A percentile compares a stretch with the other conserved stretches of the same genome.
Evolutionary conservation across 1,284 basidiomycete species (phyloP).

Genomic region (Ceratobasidium sp.): DNA sequence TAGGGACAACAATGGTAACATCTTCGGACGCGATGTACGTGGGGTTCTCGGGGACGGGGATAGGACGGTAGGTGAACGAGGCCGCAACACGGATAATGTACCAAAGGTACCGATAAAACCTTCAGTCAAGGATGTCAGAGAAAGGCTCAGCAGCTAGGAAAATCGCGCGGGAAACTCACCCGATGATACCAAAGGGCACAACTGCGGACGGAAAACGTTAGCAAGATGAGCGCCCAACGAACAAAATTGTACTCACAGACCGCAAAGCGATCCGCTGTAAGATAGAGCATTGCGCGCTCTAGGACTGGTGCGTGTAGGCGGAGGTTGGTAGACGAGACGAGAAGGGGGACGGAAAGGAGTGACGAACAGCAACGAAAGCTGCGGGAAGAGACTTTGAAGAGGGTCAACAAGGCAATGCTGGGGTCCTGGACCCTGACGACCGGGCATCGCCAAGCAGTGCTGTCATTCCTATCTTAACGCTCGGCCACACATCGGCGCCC

Average conservation of each 20-base stretch:
- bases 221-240: slow-evolving; percentile 16
- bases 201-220: slow-evolving; percentile 60
- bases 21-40: slow-evolving; percentile 90
- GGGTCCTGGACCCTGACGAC: slow-evolving; percentile 39
- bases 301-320: not conserved
- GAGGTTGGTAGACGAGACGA: slow-evolving; percentile 9
- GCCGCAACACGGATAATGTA: slow-evolving; percentile 84
- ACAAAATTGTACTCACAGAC: slow-evolving; percentile 66
- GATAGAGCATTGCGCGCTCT: slow-evolving; percentile 65
- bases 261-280: slow-evolving; percentile 81
- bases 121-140: slow-evolving; percentile 49
- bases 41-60: slow-evolving; percentile 86
- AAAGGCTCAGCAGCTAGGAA: not conserved
- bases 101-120: slow-evolving; percentile 91
- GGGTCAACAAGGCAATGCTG: slow-evolving; percentile 40
- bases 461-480: not conserved
- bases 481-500: slow-evolving; percentile 6
- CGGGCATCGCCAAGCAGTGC: slow-evolving; percentile 11
- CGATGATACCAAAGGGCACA: slow-evolving; percentile 90
- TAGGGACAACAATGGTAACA: slow-evolving; percentile 94
- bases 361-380: slow-evolving; percentile 25
- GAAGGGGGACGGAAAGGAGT: slow-evolving; percentile 35
- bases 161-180: slow-evolving; percentile 62
- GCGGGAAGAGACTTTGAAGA: slow-evolving; percentile 24
- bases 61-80: slow-evolving; percentile 78